Base-by-base conservation (phyloP, 202 grass and related monocot species). In the Dendrocalamus latiflorus region DNA sequence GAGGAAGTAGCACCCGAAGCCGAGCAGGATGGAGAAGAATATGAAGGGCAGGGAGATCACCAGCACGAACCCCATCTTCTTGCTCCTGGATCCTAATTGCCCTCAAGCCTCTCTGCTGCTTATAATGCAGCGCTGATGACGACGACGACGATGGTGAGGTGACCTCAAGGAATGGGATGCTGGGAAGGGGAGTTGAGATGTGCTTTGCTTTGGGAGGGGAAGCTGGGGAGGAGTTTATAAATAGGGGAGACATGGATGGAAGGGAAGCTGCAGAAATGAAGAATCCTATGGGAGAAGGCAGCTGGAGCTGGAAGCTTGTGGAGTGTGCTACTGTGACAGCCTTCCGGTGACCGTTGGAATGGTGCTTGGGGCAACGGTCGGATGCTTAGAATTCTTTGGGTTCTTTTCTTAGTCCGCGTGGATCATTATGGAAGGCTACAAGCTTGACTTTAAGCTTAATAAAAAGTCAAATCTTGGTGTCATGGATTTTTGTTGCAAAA, bases 1-100 rank as follows among this genome's bases (percentile, higher is more conserved):
- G 49, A 97, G 74, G 69, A 91, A 97, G 91, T 88, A 97, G 79
- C 94, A 97, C 44, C 94, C 91, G 61, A 97, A 90, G 45, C 89
- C 89, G 28, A 97, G 81, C 47, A 93, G 78, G 78, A 91, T 39
- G 55, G 87, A 74, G n/a, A 97, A 77, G 78, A 97, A 84, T 14
- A 97, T 89, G 70, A 97, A 79, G 59, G 91, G 91, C 42, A 97
- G 69, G 12, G 94, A 97, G 53, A 97, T 84, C 13, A 83, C 91
- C 63, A 91, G 59, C 53, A 88, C 94, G 71, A 97, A 91, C 22
- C 82, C 94, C 94, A 97, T 93, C 26, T 24, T 9, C n/a, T 42
- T 16, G 25, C 16, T 75, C 17, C 49, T 6, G 45, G 69, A 64
- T 26, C 39, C 57, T 12, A 13, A 1, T 10, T 55, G 9, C 8